A percentile compares a stretch with the other conserved stretches of the same genome.
Conservation (phyloP, 257 asterid genomes). For the Lantana camara region DNA sequence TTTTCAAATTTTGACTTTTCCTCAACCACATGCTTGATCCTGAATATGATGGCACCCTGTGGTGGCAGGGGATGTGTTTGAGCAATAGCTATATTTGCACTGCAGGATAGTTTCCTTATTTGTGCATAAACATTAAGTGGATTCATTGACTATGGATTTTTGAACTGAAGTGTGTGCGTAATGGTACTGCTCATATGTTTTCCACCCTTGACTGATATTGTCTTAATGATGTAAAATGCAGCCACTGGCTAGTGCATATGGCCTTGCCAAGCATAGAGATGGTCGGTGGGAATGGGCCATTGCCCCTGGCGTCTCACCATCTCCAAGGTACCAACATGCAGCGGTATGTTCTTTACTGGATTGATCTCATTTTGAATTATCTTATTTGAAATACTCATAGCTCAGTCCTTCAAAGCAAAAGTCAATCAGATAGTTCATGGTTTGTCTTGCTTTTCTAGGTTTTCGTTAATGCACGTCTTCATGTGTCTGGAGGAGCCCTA, state of each 20-base stretch:
- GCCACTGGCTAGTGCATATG: slow-evolving; percentile 98
- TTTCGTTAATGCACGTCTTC: slow-evolving; percentile 97
- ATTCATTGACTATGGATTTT: not conserved
- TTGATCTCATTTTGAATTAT: slow-evolving; percentile 1
- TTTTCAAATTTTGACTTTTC: too few relatives aligned
- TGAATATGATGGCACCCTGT: not conserved
- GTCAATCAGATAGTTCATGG: not conserved
- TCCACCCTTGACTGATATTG: slow-evolving; percentile 6
- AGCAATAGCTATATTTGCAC: not conserved
- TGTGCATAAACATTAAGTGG: not conserved
- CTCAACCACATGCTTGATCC: too few relatives aligned
- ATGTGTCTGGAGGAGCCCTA: slow-evolving; percentile 99
- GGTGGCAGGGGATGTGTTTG: not conserved
- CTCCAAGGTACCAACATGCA: slow-evolving; percentile 97
- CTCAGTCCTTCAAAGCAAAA: slow-evolving; percentile 11
- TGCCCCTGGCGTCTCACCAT: slow-evolving; percentile 99
- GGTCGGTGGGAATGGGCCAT: slow-evolving; percentile 99
- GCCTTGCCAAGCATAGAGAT: slow-evolving; percentile 98
- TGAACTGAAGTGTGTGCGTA: slow-evolving; percentile 7
- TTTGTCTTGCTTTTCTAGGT: slow-evolving; percentile 53
- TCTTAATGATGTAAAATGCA: slow-evolving; percentile 36
- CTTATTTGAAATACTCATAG: not conserved
- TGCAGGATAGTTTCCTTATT: not conserved
- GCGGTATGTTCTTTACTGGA: slow-evolving; percentile 57
- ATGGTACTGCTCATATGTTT: slow-evolving; percentile 2